Evolutionary conservation across 208 protist genomes (phyloP).

Genomic region (Leishmania major): DNA sequence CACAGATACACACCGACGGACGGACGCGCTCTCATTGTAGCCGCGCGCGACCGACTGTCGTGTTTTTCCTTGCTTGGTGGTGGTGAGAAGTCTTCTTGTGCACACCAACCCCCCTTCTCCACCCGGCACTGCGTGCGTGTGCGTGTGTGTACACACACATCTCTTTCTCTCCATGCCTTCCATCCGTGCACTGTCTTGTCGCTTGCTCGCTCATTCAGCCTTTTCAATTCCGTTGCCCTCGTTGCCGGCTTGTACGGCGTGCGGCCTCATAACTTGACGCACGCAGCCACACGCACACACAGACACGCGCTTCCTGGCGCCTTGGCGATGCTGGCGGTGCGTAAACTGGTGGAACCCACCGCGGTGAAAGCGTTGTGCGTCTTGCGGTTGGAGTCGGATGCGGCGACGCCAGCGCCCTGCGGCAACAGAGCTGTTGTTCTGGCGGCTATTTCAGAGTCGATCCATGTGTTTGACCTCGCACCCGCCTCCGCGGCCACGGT

Average conservation of each 20-base stretch:
- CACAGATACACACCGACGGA: constrained; percentile 1
- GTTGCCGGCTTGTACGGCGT: neutral
- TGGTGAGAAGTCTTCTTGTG: neutral
- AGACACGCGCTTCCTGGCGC: neutral
- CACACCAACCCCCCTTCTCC: neutral
- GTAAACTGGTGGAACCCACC: constrained; percentile 22
- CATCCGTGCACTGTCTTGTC: neutral
- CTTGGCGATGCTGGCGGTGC: constrained; percentile 27
- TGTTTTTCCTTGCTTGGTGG: neutral
- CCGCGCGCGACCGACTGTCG: no score
- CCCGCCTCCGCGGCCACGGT: neutral
- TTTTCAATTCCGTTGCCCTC: neutral
- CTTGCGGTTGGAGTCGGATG: constrained; percentile 21
- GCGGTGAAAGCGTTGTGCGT: constrained; percentile 31
- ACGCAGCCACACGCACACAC: neutral
- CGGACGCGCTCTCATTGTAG: neutral
- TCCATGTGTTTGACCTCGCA: constrained; percentile 39
- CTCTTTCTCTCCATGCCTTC: neutral
- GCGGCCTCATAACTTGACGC: neutral
- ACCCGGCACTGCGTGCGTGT: neutral
- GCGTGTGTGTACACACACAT: neutral
- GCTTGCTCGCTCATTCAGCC: neutral
- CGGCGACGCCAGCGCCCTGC: neutral
- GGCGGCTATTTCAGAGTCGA: constrained; percentile 27
- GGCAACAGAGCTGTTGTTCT: constrained; percentile 23